phyloP scores from a whole-genome alignment of 2,329 filamentous ascomycete species.

The Thelonectria olida region DNA sequence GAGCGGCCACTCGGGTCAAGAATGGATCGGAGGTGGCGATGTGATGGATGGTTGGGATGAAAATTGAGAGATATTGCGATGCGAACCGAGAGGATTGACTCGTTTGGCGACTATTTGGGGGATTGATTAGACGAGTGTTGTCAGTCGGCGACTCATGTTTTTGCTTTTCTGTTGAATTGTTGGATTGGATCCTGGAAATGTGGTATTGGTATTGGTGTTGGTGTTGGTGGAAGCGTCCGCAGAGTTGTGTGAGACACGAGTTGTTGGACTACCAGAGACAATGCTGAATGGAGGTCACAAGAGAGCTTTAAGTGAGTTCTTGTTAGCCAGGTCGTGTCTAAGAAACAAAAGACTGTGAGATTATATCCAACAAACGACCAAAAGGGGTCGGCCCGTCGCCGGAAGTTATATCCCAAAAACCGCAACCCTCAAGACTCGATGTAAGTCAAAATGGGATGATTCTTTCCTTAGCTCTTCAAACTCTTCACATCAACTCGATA shows the following conservation, averaged over 20 bases:
- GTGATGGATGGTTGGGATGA: constrained; percentile 12
- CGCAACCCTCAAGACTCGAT: constrained; percentile 16
- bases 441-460: constrained; percentile 30
- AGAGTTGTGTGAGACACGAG: not conserved
- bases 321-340: constrained; percentile 12
- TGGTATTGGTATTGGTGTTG: not conserved
- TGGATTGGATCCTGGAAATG: not conserved
- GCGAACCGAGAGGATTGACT: constrained; percentile 20
- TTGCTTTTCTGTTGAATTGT: constrained; percentile 2
- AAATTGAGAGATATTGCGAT: not conserved
- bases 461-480: constrained; percentile 9
- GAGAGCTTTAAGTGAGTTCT: not conserved
- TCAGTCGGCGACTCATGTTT: constrained; percentile 19
- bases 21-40: constrained; percentile 5
- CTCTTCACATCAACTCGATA: not conserved
- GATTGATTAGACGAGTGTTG: constrained; percentile 9
- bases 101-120: constrained; percentile 18
- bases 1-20: not conserved
- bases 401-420: constrained; percentile 19
- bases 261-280: not conserved
- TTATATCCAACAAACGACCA: constrained; percentile 3
- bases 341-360: constrained; percentile 2
- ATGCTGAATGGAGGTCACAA: no score
- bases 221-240: not conserved
- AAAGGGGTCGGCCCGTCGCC: constrained; percentile 10